Conservation (phyloP, 2,329 filamentous ascomycete genomes). For the Canariomyces notabilis region DNA sequence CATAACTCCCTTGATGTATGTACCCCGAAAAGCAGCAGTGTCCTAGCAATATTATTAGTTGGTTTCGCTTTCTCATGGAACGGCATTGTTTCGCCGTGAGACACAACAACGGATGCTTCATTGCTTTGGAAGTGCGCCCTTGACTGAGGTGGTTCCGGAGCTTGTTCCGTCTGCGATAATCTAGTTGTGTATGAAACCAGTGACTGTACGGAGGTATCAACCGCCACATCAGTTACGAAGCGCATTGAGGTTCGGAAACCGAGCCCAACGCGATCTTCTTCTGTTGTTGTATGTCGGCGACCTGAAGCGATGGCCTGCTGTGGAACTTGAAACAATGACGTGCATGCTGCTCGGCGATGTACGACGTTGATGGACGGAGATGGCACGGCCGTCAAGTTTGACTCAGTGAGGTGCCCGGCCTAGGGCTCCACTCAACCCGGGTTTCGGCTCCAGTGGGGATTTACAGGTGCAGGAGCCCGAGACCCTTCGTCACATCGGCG, state of each 20-base stretch:
- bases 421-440: constrained; percentile 4
- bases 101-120: too few species aligned
- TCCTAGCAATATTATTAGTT: too few species aligned
- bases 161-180: too few species aligned
- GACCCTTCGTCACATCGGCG: background rate
- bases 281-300: background rate
- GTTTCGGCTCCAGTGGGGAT: background rate
- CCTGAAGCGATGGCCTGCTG: background rate
- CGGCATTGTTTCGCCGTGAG: too few species aligned
- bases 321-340: background rate
- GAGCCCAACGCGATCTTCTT: background rate
- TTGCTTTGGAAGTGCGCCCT: too few species aligned
- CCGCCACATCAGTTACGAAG: background rate
- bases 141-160: too few species aligned
- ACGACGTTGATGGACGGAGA: constrained; percentile 3
- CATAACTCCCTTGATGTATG: too few species aligned
- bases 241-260: background rate
- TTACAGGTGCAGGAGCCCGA: constrained; percentile 5
- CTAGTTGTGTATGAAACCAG: too few species aligned
- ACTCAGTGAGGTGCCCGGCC: background rate
- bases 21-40: too few species aligned
- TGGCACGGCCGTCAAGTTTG: background rate
- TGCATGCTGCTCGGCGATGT: constrained; percentile 3
- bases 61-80: too few species aligned
- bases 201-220: too few species aligned